Percentiles rank a stretch among this genome's conserved stretches.
phyloP scores from a whole-genome alignment of 2,329 filamentous ascomycete genomes.

The Pyrenophora seminiperda region DNA sequence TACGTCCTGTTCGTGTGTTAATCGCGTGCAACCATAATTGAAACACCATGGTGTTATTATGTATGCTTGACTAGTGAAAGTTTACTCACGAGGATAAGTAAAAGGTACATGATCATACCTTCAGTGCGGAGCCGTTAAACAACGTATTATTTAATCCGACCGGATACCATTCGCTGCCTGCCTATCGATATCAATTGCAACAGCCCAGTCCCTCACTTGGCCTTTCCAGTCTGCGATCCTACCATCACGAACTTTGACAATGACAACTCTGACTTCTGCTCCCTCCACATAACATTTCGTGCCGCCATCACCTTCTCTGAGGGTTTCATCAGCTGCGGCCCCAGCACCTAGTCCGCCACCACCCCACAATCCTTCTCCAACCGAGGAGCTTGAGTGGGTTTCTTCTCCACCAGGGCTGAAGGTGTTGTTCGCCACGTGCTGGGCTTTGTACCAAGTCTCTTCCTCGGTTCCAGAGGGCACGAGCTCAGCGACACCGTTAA shows the following conservation, averaged over 20 bases:
- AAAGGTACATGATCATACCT: too few relatives aligned
- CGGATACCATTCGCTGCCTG: not conserved
- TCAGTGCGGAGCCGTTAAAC: too few relatives aligned
- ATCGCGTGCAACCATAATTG: too few relatives aligned
- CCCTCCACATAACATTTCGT: conserved; percentile 74
- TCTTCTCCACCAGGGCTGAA: conserved; percentile 60
- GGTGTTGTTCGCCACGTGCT: conserved; percentile 90
- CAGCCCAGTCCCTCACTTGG: conserved; percentile 77
- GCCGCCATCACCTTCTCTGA: conserved; percentile 51
- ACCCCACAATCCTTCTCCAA: conserved; percentile 53
- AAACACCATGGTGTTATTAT: too few relatives aligned
- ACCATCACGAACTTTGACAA: conserved; percentile 82
- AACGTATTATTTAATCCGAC: not conserved
- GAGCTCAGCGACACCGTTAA: conserved; percentile 83
- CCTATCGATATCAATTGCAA: not conserved
- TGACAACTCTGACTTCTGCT: conserved; percentile 83
- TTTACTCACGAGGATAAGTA: too few relatives aligned
- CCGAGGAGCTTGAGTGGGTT: conserved; percentile 36
- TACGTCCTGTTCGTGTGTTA: too few relatives aligned
- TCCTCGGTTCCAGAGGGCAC: conserved; percentile 76
- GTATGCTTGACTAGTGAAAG: too few relatives aligned
- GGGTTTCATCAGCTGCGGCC: conserved; percentile 48
- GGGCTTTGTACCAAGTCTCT: conserved; percentile 80
- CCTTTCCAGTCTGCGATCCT: conserved; percentile 95
- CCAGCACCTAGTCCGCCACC: conserved; percentile 50